Base-by-base conservation (phyloP, 164 flowering plant genomes). In the Tetrastigma voinierianum region DNA sequence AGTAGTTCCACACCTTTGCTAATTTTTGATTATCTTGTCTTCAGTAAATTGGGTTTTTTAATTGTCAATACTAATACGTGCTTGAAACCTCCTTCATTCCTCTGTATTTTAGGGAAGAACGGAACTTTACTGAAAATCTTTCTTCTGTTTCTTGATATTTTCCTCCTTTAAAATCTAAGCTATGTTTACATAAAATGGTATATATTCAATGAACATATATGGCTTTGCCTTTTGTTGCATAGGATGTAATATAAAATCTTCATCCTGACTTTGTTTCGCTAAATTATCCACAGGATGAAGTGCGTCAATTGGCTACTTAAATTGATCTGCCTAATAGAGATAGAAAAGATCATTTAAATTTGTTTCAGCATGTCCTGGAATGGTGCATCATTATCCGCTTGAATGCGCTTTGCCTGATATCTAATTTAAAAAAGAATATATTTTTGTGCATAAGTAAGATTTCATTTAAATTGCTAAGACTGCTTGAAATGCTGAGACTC, bases 271-370 rank as follows among this genome's bases (percentile, higher is more conserved):
- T 1, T 57, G 16, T 20, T 16, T 21, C 24, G 40, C 40, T 32
- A 32, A n/a, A n/a, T 32, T 32, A 32, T 81, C 40, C 77, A 20
- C 83, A 91, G 98, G 84, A 87, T 67, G 97, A 91, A 79, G 98
- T 95, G 12, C 96, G 98, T n/a, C 32, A 61, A 66, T 57, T 95
- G 56, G 98, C 98, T 47, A 67, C 79, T 47, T 68, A 69, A 55
- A 71, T 91, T 73, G 80, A 83, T 74, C 80, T 95, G 66, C 96
- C 97, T n/a, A 95, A 95, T 79, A 87, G 84, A 81, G 92, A 87
- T 61, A 85, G 98, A 65, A 95, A 91, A 81, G 98, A 95, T 83
- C n/a, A n/a, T 83, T 95, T 97, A 51, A 74, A 91, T 95, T 64
- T 95, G 98, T 77, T 95, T 95, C 76, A 96, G 98, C 91, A 77